Conservation (phyloP, 768 basidiomycete species). For the Tylopilus sp. region DNA sequence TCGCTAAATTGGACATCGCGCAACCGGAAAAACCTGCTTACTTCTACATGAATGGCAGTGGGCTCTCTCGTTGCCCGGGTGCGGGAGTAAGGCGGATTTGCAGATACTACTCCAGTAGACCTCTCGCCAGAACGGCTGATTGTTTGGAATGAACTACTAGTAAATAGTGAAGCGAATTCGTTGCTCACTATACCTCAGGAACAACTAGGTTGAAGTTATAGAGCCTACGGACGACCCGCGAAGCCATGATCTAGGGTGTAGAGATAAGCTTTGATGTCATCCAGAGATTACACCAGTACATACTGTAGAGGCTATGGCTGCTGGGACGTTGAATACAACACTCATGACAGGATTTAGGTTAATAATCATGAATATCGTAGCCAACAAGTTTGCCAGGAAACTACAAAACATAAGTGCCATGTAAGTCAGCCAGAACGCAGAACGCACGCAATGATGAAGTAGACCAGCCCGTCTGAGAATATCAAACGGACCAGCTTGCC, state of each 20-base stretch:
- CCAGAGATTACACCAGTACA: constrained; percentile 11
- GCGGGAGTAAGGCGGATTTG: constrained; percentile 15
- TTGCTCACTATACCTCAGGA: constrained; percentile 31
- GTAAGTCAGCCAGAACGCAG: constrained; percentile 18
- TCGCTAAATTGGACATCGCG: not conserved
- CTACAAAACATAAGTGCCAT: constrained; percentile 24
- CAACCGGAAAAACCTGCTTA: constrained; percentile 10
- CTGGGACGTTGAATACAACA: constrained; percentile 63
- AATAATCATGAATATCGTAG: constrained; percentile 60
- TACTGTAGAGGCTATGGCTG: constrained; percentile 52
- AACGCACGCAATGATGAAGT: constrained; percentile 70
- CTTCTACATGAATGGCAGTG: constrained; percentile 34
- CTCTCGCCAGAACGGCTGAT: constrained; percentile 19
- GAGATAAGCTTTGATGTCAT: not conserved
- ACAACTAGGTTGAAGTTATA: constrained; percentile 41
- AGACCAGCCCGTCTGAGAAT: constrained; percentile 69
- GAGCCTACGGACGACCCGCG: constrained; percentile 56
- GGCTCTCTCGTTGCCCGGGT: constrained; percentile 14
- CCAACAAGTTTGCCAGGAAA: constrained; percentile 40
- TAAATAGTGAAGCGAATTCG: not conserved
- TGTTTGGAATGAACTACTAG: not conserved
- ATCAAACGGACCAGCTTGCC: constrained; percentile 59
- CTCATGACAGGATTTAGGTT: constrained; percentile 66
- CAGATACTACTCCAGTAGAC: constrained; percentile 18
- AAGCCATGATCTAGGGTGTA: constrained; percentile 50